A percentile compares a stretch with the other conserved stretches of the same genome.
Conservation (phyloP, 2,329 filamentous ascomycete genomes). For the Microcyclospora tardicrescens region DNA sequence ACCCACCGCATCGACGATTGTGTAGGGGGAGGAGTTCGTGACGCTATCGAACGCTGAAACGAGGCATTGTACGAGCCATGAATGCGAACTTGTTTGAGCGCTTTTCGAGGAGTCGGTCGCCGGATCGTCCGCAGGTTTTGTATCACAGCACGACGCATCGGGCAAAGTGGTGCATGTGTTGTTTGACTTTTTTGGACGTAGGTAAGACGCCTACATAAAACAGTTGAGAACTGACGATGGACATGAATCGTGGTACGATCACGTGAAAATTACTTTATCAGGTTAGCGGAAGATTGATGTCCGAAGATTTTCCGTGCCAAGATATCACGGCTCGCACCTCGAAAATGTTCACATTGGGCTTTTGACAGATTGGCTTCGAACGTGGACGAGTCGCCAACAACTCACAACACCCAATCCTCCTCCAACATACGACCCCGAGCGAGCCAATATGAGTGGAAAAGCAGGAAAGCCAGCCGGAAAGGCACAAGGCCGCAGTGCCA, state of each 20-base stretch:
- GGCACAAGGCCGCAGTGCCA: slow-evolving; percentile 65
- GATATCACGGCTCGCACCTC: slow-evolving; percentile 1
- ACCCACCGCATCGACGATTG: slow-evolving; percentile 60
- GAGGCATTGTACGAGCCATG: slow-evolving; percentile 29
- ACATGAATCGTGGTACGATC: too few species aligned
- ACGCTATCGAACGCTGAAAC: slow-evolving; percentile 33
- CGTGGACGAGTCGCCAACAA: background rate
- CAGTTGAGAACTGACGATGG: too few species aligned
- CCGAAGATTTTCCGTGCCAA: slow-evolving; percentile 2
- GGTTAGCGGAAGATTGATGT: too few species aligned
- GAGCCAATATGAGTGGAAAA: slow-evolving; percentile 29
- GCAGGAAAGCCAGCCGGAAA: slow-evolving; percentile 52
- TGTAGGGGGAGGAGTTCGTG: slow-evolving; percentile 32
- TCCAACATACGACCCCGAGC: slow-evolving; percentile 5
- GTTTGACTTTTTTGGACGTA: too few species aligned
- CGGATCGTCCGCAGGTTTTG: slow-evolving; percentile 56
- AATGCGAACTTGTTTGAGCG: slow-evolving; percentile 37
- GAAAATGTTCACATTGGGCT: background rate
- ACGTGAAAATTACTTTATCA: too few species aligned
- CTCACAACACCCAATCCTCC: background rate
- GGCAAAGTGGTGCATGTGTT: slow-evolving; percentile 8
- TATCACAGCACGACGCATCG: slow-evolving; percentile 63
- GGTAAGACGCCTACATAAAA: too few species aligned
- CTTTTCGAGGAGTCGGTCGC: slow-evolving; percentile 49
- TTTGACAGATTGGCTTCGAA: background rate